A percentile compares a stretch with the other conserved stretches of the same genome.
Conservation (phyloP, 352 stramenopile species). For the Globisporangium barbulae region DNA sequence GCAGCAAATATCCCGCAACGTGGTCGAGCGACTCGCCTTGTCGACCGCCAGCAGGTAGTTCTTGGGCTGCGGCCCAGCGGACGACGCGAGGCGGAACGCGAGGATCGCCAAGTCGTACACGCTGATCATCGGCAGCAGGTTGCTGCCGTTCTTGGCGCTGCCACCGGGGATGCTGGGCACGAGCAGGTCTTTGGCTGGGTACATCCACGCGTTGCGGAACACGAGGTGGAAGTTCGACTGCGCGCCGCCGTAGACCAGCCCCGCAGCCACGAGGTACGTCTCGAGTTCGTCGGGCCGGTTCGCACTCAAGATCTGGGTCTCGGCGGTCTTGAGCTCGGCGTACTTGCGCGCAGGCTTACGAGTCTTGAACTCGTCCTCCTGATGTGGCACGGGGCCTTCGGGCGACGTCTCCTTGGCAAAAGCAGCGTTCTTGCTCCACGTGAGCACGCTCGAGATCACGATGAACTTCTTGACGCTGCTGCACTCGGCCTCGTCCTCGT, state of each 20-base stretch:
- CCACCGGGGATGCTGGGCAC: slow-evolving; percentile 53
- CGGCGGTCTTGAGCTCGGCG: slow-evolving; percentile 71
- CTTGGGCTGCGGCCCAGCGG: slow-evolving; percentile 30
- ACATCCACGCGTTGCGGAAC: slow-evolving; percentile 75
- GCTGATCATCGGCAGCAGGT: slow-evolving; percentile 82
- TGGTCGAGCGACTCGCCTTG: slow-evolving; percentile 42
- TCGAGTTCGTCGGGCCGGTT: slow-evolving; percentile 57
- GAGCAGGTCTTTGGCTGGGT: slow-evolving; percentile 46
- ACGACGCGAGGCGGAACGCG: slow-evolving; percentile 39
- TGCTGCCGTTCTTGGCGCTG: slow-evolving; percentile 33
- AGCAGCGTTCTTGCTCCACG: slow-evolving; percentile 70
- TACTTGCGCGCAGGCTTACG: slow-evolving; percentile 69
- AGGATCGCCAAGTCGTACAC: slow-evolving; percentile 76
- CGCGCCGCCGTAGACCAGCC: slow-evolving; percentile 75
- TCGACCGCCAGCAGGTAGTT: slow-evolving; percentile 72
- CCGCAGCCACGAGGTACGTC: slow-evolving; percentile 69
- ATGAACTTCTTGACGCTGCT: slow-evolving; percentile 62
- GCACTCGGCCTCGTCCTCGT: slow-evolving; percentile 15
- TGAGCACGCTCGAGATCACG: slow-evolving; percentile 69
- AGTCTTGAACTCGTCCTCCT: slow-evolving; percentile 77
- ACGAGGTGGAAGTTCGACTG: slow-evolving; percentile 61
- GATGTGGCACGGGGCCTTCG: slow-evolving; percentile 36
- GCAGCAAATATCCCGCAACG: slow-evolving; percentile 58
- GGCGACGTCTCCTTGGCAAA: slow-evolving; percentile 40
- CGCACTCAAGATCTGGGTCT: slow-evolving; percentile 82